Conservation (phyloP, 108 stramenopile species). For the Nannochloropsis oceanica region DNA sequence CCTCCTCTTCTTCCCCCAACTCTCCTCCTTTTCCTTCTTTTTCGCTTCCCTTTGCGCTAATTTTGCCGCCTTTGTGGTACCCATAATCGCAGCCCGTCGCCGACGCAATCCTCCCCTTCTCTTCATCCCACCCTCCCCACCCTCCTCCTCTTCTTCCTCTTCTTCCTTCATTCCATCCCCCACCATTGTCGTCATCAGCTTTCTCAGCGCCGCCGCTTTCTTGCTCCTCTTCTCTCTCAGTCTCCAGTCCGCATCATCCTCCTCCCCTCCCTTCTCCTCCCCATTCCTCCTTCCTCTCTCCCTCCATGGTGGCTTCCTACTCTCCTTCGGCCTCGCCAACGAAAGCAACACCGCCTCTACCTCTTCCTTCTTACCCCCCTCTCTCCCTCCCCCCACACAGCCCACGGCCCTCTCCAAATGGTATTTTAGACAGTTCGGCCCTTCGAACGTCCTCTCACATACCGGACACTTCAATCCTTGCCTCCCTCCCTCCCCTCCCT, state of each 20-base stretch:
- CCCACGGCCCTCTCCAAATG: not conserved
- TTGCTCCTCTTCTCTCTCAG: not conserved
- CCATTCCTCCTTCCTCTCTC: not conserved
- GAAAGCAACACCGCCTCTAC: not conserved
- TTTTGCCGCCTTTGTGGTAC: not conserved
- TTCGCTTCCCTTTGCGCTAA: not conserved
- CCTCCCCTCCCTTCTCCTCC: not conserved
- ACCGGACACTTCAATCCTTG: not conserved
- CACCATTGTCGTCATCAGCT: not conserved
- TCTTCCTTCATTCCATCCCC: not conserved
- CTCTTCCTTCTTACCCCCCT: not conserved
- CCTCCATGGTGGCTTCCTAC: not conserved
- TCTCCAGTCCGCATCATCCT: not conserved
- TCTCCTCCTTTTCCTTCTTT: not conserved
- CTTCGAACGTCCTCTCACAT: not conserved
- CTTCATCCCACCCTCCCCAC: not conserved
- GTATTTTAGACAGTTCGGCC: not conserved
- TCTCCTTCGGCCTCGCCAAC: not conserved
- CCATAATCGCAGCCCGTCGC: not conserved
- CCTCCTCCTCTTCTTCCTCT: not conserved
- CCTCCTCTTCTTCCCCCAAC: not conserved
- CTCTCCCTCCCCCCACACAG: not conserved
- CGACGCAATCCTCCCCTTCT: not conserved
- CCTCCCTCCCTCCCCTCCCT: not conserved
- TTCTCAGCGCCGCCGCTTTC: not conserved